Conservation (phyloP, 768 basidiomycete genomes). For the Pseudohyphozyma bogoriensis region DNA sequence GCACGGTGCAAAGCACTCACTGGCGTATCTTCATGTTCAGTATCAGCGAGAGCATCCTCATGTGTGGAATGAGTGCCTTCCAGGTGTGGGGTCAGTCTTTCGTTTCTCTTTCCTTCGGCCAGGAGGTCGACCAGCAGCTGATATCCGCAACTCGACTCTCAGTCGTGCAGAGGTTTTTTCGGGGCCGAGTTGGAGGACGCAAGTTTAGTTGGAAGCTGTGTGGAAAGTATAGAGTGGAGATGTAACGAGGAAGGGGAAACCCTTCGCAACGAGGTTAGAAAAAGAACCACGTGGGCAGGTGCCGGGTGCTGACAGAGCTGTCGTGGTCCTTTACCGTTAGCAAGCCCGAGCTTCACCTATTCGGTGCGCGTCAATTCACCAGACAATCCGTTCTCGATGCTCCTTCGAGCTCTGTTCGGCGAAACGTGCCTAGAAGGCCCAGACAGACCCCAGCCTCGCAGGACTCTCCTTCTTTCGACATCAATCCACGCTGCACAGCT, state of each 20-base stretch:
- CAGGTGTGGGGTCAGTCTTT: conserved; percentile 30
- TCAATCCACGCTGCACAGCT: too few species aligned
- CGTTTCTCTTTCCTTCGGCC: neutral
- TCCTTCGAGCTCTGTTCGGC: too few species aligned
- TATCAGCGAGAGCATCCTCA: conserved; percentile 27
- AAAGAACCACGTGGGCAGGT: too few species aligned
- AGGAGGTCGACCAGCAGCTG: neutral
- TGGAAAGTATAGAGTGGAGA: conserved; percentile 3
- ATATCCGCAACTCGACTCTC: neutral
- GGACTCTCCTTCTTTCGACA: too few species aligned
- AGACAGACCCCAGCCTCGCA: too few species aligned
- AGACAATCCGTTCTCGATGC: too few species aligned
- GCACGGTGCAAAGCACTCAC: conserved; percentile 30
- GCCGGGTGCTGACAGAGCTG: too few species aligned
- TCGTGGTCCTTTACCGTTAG: too few species aligned
- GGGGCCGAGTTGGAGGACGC: conserved; percentile 26
- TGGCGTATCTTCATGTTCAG: conserved; percentile 32
- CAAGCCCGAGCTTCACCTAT: too few species aligned
- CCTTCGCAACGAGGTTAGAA: neutral
- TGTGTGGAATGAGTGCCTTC: conserved; percentile 32
- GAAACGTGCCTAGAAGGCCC: too few species aligned
- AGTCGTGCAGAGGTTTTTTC: conserved; percentile 33
- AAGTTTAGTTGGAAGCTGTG: conserved; percentile 16
- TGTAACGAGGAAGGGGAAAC: neutral
- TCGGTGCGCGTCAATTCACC: too few species aligned